Conservation (phyloP, 345 rosid genomes). For the Carallia brachiata region DNA sequence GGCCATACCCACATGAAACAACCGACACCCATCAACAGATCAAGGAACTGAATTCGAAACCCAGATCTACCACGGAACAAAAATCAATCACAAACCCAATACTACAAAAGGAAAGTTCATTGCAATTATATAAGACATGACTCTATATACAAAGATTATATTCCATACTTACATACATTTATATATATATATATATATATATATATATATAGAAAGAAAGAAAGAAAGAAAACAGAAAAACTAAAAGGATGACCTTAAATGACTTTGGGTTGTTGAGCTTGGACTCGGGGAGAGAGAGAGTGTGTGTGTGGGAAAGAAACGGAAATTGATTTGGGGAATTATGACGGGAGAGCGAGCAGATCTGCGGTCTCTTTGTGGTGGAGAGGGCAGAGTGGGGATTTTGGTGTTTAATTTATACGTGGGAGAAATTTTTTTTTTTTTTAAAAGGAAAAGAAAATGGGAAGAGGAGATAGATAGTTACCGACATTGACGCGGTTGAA, state of each 20-base stretch:
- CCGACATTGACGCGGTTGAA: constrained; percentile 22
- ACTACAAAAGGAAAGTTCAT: not conserved
- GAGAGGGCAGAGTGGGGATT: no score
- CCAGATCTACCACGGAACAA: not conserved
- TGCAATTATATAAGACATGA: not conserved
- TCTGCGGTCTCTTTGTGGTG: constrained; percentile 1
- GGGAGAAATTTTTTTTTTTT: no score
- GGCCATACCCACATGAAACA: not conserved
- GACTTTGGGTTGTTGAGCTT: not conserved
- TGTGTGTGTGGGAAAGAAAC: no score
- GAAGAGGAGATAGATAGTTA: constrained; percentile 14
- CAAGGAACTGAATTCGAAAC: not conserved
- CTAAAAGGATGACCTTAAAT: not conserved
- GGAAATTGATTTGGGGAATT: no score
- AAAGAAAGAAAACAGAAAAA: not conserved
- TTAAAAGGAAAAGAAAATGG: not conserved
- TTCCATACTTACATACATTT: not conserved
- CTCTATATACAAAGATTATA: no score
- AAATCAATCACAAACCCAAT: not conserved
- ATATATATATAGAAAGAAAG: not conserved
- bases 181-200: no score
- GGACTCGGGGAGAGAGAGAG: not conserved
- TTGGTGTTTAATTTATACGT: not conserved
- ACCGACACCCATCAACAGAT: not conserved
- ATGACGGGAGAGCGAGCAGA: constrained; percentile 12